Conservation (phyloP, 2,329 filamentous ascomycete genomes). For the Botrytis elliptica region DNA sequence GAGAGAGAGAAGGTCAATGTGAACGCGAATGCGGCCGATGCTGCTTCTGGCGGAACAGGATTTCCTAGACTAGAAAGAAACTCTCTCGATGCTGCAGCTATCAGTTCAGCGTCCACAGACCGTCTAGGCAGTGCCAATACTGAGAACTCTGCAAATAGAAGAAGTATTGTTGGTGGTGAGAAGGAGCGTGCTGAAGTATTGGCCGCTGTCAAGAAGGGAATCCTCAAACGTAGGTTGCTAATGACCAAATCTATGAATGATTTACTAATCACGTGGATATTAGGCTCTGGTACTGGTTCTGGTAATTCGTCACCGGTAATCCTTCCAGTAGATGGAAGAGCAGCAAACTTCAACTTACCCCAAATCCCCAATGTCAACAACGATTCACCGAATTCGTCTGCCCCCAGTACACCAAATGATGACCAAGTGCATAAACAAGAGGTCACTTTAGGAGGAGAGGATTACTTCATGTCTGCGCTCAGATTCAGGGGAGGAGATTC, state of each 20-base stretch:
- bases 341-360: conserved; percentile 56
- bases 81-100: conserved; percentile 66
- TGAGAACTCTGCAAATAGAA: conserved; percentile 64
- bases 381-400: conserved; percentile 81
- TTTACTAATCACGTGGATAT: conserved; percentile 36
- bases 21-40: conserved; percentile 65
- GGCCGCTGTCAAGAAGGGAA: conserved; percentile 90
- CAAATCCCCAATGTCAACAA: conserved; percentile 58
- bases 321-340: conserved; percentile 56
- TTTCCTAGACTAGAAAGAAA: conserved; percentile 84
- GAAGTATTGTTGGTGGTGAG: conserved; percentile 89
- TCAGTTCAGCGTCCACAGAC: conserved; percentile 46
- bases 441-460: conserved; percentile 70
- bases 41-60: conserved; percentile 69
- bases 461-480: conserved; percentile 82
- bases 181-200: conserved; percentile 87
- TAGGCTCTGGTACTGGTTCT: conserved; percentile 47
- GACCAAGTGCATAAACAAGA: conserved; percentile 68
- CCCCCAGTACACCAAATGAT: conserved; percentile 83
- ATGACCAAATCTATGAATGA: neutral
- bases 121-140: conserved; percentile 56
- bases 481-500: conserved; percentile 72
- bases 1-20: conserved; percentile 80
- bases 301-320: conserved; percentile 68
- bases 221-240: conserved; percentile 74